Conservation (phyloP, 305 asterid species). For the Rubia peregrina region DNA sequence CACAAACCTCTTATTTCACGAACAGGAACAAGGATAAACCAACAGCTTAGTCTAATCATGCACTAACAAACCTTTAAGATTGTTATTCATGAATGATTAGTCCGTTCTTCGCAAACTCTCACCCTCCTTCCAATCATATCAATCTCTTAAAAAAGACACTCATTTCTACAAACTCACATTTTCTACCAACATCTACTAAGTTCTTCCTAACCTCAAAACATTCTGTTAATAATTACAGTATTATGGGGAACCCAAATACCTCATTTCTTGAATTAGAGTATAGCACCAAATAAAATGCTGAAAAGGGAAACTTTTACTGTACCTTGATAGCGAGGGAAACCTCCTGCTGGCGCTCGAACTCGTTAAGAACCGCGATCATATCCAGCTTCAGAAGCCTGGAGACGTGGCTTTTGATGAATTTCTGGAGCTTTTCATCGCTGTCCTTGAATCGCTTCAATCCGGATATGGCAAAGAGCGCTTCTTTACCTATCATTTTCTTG, state of each 20-base stretch:
- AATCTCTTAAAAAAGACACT: background rate
- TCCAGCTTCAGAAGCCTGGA: conserved; percentile 82
- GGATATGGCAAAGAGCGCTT: conserved; percentile 57
- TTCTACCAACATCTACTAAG: background rate
- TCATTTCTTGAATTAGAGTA: background rate
- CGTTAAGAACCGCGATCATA: conserved; percentile 68
- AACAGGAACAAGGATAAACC: background rate
- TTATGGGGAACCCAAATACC: background rate
- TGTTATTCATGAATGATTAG: background rate
- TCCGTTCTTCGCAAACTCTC: background rate
- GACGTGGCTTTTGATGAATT: conserved; percentile 65
- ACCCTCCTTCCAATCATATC: background rate
- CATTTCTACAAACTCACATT: background rate
- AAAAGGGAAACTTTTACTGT: background rate
- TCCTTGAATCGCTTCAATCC: conserved; percentile 72
- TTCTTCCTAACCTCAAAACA: background rate
- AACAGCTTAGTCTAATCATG: background rate
- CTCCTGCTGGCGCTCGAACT: conserved; percentile 88
- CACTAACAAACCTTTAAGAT: too few species aligned
- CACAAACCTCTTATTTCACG: background rate
- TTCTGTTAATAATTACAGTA: background rate
- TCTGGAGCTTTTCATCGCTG: conserved; percentile 53
- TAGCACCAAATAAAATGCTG: background rate
- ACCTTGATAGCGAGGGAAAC: conserved; percentile 80
- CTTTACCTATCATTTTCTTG: conserved; percentile 83